These are phyloP conservation scores for Peniophora sp. DNA, from an alignment of 1,284 basidiomycete species.

Conservation along the genomic window DNA sequence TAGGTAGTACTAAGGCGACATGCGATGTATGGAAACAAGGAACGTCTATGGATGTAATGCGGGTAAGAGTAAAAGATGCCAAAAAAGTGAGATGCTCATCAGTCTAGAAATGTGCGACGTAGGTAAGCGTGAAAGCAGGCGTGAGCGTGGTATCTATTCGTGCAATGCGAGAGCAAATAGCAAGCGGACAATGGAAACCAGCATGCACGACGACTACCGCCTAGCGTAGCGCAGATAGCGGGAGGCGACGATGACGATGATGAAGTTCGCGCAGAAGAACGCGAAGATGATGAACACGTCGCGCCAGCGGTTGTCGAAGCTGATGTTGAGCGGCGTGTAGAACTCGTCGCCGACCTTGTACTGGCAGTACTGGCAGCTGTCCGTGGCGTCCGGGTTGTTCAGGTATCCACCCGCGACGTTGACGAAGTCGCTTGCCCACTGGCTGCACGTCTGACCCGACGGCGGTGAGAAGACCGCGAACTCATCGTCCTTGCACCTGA, in stretches of 20 bases:
- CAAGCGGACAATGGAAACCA: too few relatives aligned
- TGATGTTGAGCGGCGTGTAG: slow-evolving; percentile 39
- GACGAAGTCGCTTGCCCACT: slow-evolving; percentile 69
- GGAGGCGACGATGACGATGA: neutral
- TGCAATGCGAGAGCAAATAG: too few relatives aligned
- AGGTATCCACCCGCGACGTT: slow-evolving; percentile 69
- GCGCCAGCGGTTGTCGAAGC: slow-evolving; percentile 41
- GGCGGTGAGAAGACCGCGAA: slow-evolving; percentile 69
- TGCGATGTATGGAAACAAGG: too few relatives aligned
- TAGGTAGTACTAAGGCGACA: too few relatives aligned
- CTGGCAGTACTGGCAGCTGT: slow-evolving; percentile 65
- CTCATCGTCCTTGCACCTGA: slow-evolving; percentile 63
- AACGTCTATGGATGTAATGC: too few relatives aligned
- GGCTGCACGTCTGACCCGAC: slow-evolving; percentile 60
- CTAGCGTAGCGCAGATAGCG: neutral
- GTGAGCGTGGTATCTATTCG: too few relatives aligned
- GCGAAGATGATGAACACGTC: slow-evolving; percentile 36
- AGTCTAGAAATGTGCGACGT: too few relatives aligned
- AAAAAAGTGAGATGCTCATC: too few relatives aligned
- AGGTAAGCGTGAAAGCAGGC: too few relatives aligned
- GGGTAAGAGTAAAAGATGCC: too few relatives aligned
- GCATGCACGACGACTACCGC: neutral
- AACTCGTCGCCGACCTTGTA: slow-evolving; percentile 41
- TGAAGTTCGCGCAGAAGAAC: slow-evolving; percentile 2
- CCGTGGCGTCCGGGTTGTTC: slow-evolving; percentile 57